Percentiles rank a stretch among this genome's conserved stretches.
Conservation (phyloP, 2,329 filamentous ascomycete genomes). For the Podosphaera leucotricha region DNA sequence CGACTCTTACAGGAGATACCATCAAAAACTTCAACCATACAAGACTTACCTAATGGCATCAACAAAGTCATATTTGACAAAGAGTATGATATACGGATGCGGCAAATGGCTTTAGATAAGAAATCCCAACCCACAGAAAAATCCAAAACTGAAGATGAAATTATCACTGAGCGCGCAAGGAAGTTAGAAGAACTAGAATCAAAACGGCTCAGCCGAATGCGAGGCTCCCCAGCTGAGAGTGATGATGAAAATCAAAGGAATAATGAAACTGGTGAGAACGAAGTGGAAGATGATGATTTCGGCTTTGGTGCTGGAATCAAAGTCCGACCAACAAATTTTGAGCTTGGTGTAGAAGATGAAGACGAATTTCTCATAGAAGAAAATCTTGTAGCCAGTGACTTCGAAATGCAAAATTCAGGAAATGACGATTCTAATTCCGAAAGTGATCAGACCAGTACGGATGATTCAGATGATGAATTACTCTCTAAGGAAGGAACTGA, state of each 20-base stretch:
- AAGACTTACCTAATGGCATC: slow-evolving; percentile 21
- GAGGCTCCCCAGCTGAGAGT: slow-evolving; percentile 47
- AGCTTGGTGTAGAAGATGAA: slow-evolving; percentile 67
- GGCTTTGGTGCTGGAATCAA: slow-evolving; percentile 35
- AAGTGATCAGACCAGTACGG: slow-evolving; percentile 17
- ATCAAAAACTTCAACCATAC: slow-evolving; percentile 18
- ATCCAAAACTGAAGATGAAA: slow-evolving; percentile 80
- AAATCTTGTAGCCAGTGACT: slow-evolving; percentile 63
- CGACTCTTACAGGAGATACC: slow-evolving; percentile 39
- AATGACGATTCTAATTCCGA: slow-evolving; percentile 16
- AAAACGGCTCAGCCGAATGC: slow-evolving; percentile 66
- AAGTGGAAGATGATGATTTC: slow-evolving; percentile 31
- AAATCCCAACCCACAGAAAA: slow-evolving; percentile 67
- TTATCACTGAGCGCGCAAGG: slow-evolving; percentile 50
- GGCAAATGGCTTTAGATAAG: slow-evolving; percentile 62
- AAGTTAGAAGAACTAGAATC: slow-evolving; percentile 62
- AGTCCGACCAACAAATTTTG: slow-evolving; percentile 21
- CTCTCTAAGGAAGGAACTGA: slow-evolving; percentile 41
- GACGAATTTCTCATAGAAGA: slow-evolving; percentile 86
- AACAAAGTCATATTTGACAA: slow-evolving; percentile 51
- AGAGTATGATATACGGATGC: slow-evolving; percentile 68
- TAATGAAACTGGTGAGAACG: slow-evolving; percentile 16
- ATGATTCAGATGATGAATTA: slow-evolving; percentile 39
- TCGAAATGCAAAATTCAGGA: slow-evolving; percentile 31
- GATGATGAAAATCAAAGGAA: slow-evolving; percentile 33